A percentile compares a stretch with the other conserved stretches of the same genome.
These are phyloP conservation scores for Posidonia oceanica DNA, from an alignment of 116 monocot species.

Conservation along the genomic window DNA sequence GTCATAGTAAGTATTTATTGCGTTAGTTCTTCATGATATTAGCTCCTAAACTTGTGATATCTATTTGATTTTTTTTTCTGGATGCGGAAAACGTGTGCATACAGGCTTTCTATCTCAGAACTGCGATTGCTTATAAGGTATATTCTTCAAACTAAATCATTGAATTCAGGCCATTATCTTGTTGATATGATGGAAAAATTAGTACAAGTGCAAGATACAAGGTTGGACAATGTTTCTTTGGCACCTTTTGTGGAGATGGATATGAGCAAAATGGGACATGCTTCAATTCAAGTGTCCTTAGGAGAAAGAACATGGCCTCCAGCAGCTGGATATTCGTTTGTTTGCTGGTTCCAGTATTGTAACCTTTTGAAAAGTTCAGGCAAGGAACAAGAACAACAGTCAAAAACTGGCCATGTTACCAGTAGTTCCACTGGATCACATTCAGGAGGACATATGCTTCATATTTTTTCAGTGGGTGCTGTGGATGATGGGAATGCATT, in stretches of 20 bases:
- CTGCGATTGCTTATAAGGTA: constrained; percentile 73
- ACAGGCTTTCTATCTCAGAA: constrained; percentile 84
- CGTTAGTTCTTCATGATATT: background rate
- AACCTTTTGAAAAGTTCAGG: constrained; percentile 43
- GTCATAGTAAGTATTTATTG: background rate
- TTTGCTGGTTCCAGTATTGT: constrained; percentile 91
- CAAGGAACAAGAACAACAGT: constrained; percentile 46
- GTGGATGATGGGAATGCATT: constrained; percentile 62
- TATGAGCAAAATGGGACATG: constrained; percentile 86
- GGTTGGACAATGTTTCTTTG: constrained; percentile 49
- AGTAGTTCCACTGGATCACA: constrained; percentile 13
- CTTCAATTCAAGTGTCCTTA: constrained; percentile 88
- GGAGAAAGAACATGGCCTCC: constrained; percentile 99
- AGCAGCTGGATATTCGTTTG: constrained; percentile 96
- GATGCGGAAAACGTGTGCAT: background rate
- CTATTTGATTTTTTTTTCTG: constrained; percentile 3
- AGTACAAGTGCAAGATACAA: constrained; percentile 62
- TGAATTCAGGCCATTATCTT: constrained; percentile 65
- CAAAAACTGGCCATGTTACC: constrained; percentile 24
- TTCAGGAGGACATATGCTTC: constrained; percentile 43
- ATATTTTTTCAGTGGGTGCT: constrained; percentile 85
- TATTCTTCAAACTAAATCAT: constrained; percentile 70
- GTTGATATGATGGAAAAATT: constrained; percentile 90
- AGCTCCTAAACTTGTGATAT: background rate
- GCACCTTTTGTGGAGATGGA: constrained; percentile 97